Evolutionary conservation across 257 asterid genomes (phyloP), one percentile per base, ranked within the genome.

Genomic region (Eustoma russellianum): DNA sequence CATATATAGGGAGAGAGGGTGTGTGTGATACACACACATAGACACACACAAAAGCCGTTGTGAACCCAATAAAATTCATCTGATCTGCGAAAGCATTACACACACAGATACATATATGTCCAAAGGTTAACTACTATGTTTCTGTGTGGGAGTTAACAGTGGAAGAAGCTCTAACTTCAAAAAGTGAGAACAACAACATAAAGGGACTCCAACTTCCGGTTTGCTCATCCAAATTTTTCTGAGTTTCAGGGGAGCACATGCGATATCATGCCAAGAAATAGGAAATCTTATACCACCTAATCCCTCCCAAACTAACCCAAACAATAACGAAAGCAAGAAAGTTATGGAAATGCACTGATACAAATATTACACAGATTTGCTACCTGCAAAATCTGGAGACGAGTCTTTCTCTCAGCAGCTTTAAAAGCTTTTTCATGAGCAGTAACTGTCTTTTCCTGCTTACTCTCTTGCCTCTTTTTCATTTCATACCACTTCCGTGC

Each of bases 321-420:
- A 24, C 13, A 14, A 13, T 5, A 48, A 5, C 28, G 13, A 9
- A 18, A 16, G 7, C 6, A 33, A 43, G 16, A 13, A 35, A 17
- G 7, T 5, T 51, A 38, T 14, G 18, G 11, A n/a, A 17, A 5
- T 12, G 46, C 33, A 53, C 40, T 24, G 30, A 13, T 5, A 13
- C 16, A 14, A 18, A 33, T 14, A 11, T 52, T 24, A 5, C 7
- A 13, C 12, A 19, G 52, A 24, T 24, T 24, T 24, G 30, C 55
- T 70, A 87, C 98, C 96, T 87, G 93, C 12, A 94, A 88, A 67
- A 92, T 89, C 68, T 85, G 97, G 60, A 79, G 77, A 62, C 86
- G 94, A 51, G 93, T 80, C 79, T 92, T 92, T 66, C 77, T 77
- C 85, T 88, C 98, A 63, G 95, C 98, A 63, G 98, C 98, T 77